phyloP scores from a whole-genome alignment of 2,329 filamentous ascomycete species.

The Ramularia endophylla region DNA sequence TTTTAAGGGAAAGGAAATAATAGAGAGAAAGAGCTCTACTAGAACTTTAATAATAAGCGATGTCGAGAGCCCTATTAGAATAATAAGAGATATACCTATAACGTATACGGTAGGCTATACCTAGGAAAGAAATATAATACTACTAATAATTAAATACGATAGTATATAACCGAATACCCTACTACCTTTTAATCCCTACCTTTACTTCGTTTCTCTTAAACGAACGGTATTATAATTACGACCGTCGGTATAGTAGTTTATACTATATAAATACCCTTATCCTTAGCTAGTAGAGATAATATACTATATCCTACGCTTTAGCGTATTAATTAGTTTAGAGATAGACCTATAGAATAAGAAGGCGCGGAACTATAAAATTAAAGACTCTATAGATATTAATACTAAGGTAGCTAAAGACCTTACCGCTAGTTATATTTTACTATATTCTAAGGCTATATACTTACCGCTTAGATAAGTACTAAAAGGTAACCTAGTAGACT shows the following conservation, averaged over 20 bases:
- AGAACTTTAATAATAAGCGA: constrained; percentile 1
- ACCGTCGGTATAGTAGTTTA: not conserved
- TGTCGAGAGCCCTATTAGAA: not conserved
- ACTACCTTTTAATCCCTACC: not conserved
- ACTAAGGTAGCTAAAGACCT: not conserved
- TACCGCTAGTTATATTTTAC: not conserved
- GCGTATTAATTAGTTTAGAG: not conserved
- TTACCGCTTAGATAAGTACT: not conserved
- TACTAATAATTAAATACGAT: not conserved
- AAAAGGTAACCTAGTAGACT: not conserved
- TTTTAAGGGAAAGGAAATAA: not conserved
- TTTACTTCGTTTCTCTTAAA: not conserved
- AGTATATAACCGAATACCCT: not conserved
- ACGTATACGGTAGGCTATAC: too few relatives aligned
- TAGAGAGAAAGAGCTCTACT: not conserved
- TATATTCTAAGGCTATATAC: not conserved
- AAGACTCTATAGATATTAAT: not conserved
- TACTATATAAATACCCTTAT: not conserved
- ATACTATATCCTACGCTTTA: too few relatives aligned
- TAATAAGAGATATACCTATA: too few relatives aligned
- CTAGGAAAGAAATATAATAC: too few relatives aligned
- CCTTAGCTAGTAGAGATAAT: not conserved
- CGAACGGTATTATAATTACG: not conserved
- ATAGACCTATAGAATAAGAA: not conserved
- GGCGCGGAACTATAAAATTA: not conserved